Conservation (phyloP, 108 stramenopile species). For the Fragilariopsis cylindrus region DNA sequence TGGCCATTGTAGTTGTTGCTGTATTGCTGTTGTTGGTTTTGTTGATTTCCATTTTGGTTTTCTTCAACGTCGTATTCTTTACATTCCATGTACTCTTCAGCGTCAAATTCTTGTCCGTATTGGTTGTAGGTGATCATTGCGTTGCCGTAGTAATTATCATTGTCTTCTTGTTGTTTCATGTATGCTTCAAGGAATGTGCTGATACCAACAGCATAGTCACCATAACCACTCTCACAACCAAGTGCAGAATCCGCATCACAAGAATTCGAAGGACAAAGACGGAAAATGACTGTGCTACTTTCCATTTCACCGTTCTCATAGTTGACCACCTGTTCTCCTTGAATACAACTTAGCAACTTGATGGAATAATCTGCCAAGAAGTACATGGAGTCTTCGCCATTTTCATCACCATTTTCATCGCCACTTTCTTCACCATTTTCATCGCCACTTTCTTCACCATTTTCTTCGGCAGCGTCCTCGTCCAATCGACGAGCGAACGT, state of each 20-base stretch:
- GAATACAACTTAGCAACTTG: constrained; percentile 1
- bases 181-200: neutral
- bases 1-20: no score
- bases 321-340: neutral
- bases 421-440: neutral
- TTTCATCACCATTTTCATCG: neutral
- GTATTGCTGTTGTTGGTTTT: no score
- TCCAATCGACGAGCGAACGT: neutral
- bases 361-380: constrained; percentile 6
- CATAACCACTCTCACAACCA: constrained; percentile 4
- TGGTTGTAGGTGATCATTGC: constrained; percentile 3
- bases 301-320: neutral
- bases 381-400: neutral
- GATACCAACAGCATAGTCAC: constrained; percentile 9
- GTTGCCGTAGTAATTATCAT: neutral
- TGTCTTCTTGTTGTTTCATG: neutral
- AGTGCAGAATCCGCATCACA: neutral
- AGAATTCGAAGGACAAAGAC: constrained; percentile 4
- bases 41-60: neutral
- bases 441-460: neutral
- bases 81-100: neutral
- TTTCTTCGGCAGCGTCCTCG: neutral
- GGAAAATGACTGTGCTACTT: constrained; percentile 1
- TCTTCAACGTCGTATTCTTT: neutral
- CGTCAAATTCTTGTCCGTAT: neutral